These are phyloP conservation scores for Chaetothyriales sp. DNA, from an alignment of 2,329 filamentous ascomycete genomes.

Conservation along the genomic window DNA sequence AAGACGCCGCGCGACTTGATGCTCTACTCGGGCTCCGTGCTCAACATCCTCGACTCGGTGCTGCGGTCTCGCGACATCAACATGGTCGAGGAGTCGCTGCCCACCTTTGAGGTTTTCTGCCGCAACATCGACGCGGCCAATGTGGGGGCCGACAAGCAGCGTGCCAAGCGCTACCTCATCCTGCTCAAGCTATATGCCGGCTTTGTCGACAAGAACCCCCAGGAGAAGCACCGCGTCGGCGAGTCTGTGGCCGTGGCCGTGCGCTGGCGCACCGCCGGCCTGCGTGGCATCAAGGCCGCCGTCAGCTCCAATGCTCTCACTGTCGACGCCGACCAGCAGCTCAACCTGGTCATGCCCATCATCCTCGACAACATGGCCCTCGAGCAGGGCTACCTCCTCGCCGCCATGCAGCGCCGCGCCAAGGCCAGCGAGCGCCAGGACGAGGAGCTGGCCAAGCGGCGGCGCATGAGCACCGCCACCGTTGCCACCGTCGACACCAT, in stretches of 20 bases:
- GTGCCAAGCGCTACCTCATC: slow-evolving; percentile 67
- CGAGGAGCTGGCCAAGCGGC: slow-evolving; percentile 47
- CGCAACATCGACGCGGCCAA: slow-evolving; percentile 74
- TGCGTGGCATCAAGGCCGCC: slow-evolving; percentile 68
- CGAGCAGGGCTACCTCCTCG: slow-evolving; percentile 55
- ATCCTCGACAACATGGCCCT: slow-evolving; percentile 79
- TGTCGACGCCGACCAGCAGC: slow-evolving; percentile 60
- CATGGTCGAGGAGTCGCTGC: slow-evolving; percentile 80
- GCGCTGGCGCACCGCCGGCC: slow-evolving; percentile 60
- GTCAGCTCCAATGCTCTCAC: slow-evolving; percentile 67
- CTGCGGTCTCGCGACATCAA: slow-evolving; percentile 76
- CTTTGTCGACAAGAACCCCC: slow-evolving; percentile 55
- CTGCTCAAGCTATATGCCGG: slow-evolving; percentile 67
- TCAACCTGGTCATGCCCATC: slow-evolving; percentile 67
- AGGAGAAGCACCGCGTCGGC: slow-evolving; percentile 24
- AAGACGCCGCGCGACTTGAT: slow-evolving; percentile 83
- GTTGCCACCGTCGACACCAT: slow-evolving; percentile 58
- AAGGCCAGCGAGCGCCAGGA: slow-evolving; percentile 56
- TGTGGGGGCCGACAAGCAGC: slow-evolving; percentile 72
- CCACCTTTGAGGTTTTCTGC: slow-evolving; percentile 80
- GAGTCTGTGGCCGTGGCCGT: slow-evolving; percentile 54
- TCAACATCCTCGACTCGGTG: slow-evolving; percentile 72
- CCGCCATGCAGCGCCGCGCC: slow-evolving; percentile 53
- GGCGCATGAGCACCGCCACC: slow-evolving; percentile 67
- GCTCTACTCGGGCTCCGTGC: slow-evolving; percentile 70